These are phyloP conservation scores for Dalbergia oliveri DNA, from an alignment of 306 rosid genomes.

Conservation along the genomic window DNA sequence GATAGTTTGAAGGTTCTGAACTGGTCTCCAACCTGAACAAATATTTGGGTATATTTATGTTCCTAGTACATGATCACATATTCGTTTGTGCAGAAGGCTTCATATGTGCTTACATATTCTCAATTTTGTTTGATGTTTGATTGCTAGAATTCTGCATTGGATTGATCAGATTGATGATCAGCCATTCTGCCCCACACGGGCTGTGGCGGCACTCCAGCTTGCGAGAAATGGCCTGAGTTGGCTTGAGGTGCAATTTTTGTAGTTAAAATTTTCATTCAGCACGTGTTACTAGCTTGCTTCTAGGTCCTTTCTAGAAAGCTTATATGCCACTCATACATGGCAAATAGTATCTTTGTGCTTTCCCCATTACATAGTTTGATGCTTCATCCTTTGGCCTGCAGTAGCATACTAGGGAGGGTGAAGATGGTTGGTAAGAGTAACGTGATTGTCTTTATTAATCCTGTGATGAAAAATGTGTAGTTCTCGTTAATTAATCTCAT, in stretches of 20 bases:
- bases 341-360: not conserved
- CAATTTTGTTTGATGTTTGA: constrained; percentile 14
- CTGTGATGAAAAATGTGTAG: too few relatives aligned
- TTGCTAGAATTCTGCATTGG: not conserved
- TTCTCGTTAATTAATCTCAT: too few relatives aligned
- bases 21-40: not conserved
- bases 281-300: too few relatives aligned
- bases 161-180: not conserved
- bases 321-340: too few relatives aligned
- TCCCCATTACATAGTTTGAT: not conserved
- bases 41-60: constrained; percentile 32
- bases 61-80: constrained; percentile 24
- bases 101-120: constrained; percentile 1
- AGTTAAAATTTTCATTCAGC: too few relatives aligned
- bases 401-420: too few relatives aligned
- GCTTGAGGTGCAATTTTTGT: not conserved
- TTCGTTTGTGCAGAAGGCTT: constrained; percentile 35
- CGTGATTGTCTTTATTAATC: too few relatives aligned
- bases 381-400: too few relatives aligned
- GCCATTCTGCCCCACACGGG: not conserved
- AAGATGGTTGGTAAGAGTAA: too few relatives aligned
- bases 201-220: not conserved
- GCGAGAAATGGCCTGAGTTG: not conserved
- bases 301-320: too few relatives aligned
- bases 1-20: constrained; percentile 4